Conservation (phyloP, 169 alveolate genomes). For the Cyclospora cayetanensis region DNA sequence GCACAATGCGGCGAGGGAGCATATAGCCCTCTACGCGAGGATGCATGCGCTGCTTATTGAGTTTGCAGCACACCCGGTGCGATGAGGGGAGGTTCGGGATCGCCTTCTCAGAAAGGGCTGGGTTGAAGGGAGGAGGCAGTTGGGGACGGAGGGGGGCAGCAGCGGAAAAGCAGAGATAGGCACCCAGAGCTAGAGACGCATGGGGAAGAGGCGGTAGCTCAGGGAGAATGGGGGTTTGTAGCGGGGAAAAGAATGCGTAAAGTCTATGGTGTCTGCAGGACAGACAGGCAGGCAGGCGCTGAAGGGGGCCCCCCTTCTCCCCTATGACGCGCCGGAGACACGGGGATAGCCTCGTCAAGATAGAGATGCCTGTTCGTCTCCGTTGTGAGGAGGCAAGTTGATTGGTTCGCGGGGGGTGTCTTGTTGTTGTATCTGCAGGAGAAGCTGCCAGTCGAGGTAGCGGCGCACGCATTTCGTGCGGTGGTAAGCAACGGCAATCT, state of each 20-base stretch:
- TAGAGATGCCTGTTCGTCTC: neutral
- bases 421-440: neutral
- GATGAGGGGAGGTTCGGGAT: too few species aligned
- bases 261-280: too few species aligned
- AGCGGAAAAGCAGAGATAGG: neutral
- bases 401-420: neutral
- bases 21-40: slow-evolving; percentile 51
- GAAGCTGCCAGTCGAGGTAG: neutral
- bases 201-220: too few species aligned
- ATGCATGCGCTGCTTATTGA: slow-evolving; percentile 61
- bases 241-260: too few species aligned
- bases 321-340: too few species aligned
- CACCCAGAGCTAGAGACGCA: too few species aligned
- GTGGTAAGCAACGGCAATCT: slow-evolving; percentile 50
- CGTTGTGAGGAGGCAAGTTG: neutral
- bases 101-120: too few species aligned
- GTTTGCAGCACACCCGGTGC: slow-evolving; percentile 3
- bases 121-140: too few species aligned
- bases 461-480: neutral
- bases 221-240: too few species aligned
- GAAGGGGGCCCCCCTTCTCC: too few species aligned
- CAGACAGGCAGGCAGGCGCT: too few species aligned
- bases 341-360: neutral
- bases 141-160: neutral
- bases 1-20: slow-evolving; percentile 55